A percentile compares a stretch with the other conserved stretches of the same genome.
phyloP scores from a whole-genome alignment of 345 rosid species.

The Murraya koenigii region DNA sequence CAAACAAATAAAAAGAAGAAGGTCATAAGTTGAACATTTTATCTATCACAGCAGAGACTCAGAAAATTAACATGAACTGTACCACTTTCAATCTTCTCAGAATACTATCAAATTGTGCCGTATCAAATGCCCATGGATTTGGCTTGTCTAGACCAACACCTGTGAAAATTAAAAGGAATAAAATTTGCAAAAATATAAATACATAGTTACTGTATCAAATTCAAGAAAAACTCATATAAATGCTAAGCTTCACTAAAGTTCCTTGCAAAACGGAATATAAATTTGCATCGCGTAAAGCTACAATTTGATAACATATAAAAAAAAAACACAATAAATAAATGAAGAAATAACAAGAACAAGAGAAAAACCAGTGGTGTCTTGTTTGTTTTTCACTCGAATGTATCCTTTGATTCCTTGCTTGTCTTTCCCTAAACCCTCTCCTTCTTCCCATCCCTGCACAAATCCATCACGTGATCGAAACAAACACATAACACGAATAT shows the following conservation, averaged over 20 bases:
- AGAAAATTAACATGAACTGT: not conserved
- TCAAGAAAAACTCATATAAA: not conserved
- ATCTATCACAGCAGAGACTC: not conserved
- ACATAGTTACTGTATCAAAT: not conserved
- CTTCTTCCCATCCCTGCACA: constrained; percentile 96
- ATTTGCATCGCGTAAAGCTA: not conserved
- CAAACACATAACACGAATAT: not conserved
- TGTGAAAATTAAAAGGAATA: constrained; percentile 20
- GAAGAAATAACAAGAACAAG: not conserved
- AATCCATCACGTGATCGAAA: not conserved
- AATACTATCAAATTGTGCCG: constrained; percentile 88
- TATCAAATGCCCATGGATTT: constrained; percentile 93
- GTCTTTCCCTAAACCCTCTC: constrained; percentile 97
- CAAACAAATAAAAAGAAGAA: not conserved
- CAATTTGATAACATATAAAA: not conserved
- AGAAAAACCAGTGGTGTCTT: constrained; percentile 65
- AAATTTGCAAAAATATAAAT: not conserved
- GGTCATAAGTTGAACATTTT: not conserved
- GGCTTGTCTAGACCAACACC: constrained; percentile 93
- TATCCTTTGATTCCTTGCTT: constrained; percentile 96
- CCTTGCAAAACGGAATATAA: not conserved
- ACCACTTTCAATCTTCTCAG: constrained; percentile 97
- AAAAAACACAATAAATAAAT: not conserved
- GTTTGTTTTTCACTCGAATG: constrained; percentile 84
- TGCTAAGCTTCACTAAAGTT: not conserved